These are phyloP conservation scores for Secale cereale DNA, from an alignment of 176 grass and related monocot genomes.

Conservation along the genomic window DNA sequence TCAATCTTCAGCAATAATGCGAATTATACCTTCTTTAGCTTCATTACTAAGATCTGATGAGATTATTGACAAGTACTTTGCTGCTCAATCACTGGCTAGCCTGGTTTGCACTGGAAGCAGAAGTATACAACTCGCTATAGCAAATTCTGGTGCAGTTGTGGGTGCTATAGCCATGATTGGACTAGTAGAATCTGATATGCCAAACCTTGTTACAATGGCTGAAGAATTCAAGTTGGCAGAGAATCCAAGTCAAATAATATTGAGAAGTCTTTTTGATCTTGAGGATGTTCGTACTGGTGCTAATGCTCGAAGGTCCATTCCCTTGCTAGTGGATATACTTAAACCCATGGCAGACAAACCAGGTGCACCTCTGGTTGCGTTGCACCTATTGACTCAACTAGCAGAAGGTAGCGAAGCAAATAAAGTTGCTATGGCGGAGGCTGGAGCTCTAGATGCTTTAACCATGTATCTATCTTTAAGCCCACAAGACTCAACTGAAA, in stretches of 20 bases:
- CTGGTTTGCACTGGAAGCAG: constrained; percentile 74
- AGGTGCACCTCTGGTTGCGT: constrained; percentile 81
- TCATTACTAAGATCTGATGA: constrained; percentile 85
- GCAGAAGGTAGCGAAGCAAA: constrained; percentile 69
- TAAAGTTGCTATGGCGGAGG: constrained; percentile 88
- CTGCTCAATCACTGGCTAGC: constrained; percentile 90
- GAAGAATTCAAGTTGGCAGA: constrained; percentile 69
- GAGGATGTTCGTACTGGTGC: constrained; percentile 79
- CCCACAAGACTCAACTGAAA: constrained; percentile 91
- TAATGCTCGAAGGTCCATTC: constrained; percentile 75
- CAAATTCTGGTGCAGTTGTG: constrained; percentile 87
- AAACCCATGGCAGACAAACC: constrained; percentile 94
- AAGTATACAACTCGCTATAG: constrained; percentile 69
- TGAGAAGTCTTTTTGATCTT: constrained; percentile 69
- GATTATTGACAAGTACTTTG: constrained; percentile 69
- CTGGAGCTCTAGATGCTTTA: constrained; percentile 81
- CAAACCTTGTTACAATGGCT: constrained; percentile 57
- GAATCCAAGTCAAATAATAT: constrained; percentile 76
- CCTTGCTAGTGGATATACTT: constrained; percentile 89
- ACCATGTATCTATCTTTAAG: constrained; percentile 97
- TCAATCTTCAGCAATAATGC: constrained; percentile 69
- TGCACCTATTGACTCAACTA: constrained; percentile 83
- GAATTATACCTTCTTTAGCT: constrained; percentile 67
- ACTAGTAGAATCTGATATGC: constrained; percentile 68
- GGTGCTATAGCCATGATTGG: constrained; percentile 77